Percentiles rank a stretch among this genome's conserved stretches.
Evolutionary conservation across 441 rosid species (phyloP).

Genomic region (Mallotus repandus): DNA sequence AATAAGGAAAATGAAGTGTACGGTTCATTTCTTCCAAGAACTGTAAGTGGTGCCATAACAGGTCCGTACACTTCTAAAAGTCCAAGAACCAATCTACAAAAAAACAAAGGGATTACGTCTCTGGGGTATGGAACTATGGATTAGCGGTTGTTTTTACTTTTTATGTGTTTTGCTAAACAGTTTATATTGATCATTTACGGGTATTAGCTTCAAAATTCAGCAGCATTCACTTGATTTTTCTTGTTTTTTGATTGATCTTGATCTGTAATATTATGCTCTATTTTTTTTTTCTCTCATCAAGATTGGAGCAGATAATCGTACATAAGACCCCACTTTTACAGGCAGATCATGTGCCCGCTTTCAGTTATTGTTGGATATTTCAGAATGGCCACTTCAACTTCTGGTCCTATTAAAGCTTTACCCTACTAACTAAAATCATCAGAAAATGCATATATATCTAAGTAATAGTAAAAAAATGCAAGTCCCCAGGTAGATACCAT

Average conservation of each 20-base stretch:
- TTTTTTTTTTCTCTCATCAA: background rate
- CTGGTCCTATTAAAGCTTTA: background rate
- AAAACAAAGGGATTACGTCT: background rate
- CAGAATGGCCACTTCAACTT: slow-evolving; percentile 23
- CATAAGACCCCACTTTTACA: slow-evolving; percentile 25
- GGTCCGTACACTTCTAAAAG: slow-evolving; percentile 8
- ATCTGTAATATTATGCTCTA: background rate
- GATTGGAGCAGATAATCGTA: slow-evolving; percentile 9
- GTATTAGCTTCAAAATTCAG: slow-evolving; percentile 3
- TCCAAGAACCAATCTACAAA: slow-evolving; percentile 10
- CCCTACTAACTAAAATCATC: background rate
- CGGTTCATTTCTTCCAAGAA: slow-evolving; percentile 7
- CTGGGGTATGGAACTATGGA: too few relatives aligned
- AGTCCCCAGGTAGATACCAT: background rate
- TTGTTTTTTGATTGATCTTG: background rate
- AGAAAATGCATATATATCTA: background rate
- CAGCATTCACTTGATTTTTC: background rate
- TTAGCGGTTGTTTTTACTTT: background rate
- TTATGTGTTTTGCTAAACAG: background rate
- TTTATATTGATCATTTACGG: background rate
- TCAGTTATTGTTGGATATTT: slow-evolving; percentile 35
- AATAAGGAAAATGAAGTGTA: background rate
- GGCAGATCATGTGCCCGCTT: slow-evolving; percentile 35
- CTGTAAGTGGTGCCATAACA: slow-evolving; percentile 27
- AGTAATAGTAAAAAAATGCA: background rate